Percentiles rank a stretch among this genome's conserved stretches.
phyloP scores from a whole-genome alignment of 2,329 filamentous ascomycete species.

The Scolecobasidium constrictum region DNA sequence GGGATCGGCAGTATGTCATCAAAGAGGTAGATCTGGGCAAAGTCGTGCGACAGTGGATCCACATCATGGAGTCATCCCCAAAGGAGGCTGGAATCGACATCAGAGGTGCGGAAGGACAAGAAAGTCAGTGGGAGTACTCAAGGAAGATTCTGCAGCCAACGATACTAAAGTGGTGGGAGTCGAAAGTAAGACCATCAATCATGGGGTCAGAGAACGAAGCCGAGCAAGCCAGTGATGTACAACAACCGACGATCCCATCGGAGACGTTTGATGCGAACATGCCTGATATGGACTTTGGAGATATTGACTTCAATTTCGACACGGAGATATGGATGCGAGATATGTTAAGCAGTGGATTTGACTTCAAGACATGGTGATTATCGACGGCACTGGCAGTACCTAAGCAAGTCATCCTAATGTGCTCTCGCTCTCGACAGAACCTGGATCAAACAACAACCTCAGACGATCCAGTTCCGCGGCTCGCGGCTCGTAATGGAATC shows the following conservation, averaged over 20 bases:
- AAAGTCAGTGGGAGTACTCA: conserved; percentile 3
- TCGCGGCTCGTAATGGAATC: too few relatives aligned
- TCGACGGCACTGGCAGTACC: too few relatives aligned
- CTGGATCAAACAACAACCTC: too few relatives aligned
- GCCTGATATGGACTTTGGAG: background rate
- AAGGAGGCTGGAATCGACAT: conserved; percentile 1
- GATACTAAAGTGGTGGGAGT: conserved; percentile 8
- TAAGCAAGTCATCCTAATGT: too few relatives aligned
- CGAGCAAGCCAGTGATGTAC: background rate
- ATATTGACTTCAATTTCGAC: background rate
- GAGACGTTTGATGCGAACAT: background rate
- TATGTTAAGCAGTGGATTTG: background rate
- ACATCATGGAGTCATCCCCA: background rate
- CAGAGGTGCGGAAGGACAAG: background rate
- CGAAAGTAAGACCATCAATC: background rate
- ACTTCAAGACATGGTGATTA: too few relatives aligned
- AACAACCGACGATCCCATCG: background rate
- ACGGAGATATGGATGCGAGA: background rate
- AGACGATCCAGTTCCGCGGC: too few relatives aligned
- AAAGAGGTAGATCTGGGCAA: conserved; percentile 6
- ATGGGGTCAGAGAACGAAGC: background rate
- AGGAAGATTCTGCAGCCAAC: conserved; percentile 1
- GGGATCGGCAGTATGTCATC: conserved; percentile 23
- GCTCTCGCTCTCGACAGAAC: too few relatives aligned
- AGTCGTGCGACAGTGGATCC: background rate